These are phyloP conservation scores for Anthostomella pinea DNA, from an alignment of 2,329 filamentous ascomycete species.

Conservation along the genomic window DNA sequence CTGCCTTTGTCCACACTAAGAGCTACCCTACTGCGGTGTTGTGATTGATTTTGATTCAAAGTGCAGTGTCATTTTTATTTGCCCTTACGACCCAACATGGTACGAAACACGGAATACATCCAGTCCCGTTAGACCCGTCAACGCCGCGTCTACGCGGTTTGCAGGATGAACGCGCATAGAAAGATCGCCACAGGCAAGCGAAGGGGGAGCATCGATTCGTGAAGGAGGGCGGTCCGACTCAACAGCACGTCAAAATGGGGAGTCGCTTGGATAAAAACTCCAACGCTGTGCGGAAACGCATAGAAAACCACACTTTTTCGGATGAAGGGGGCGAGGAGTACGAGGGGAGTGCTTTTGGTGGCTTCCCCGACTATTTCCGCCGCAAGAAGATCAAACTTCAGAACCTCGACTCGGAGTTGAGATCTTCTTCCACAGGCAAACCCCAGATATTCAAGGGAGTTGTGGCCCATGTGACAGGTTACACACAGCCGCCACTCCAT, in stretches of 20 bases:
- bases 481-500: constrained; percentile 89
- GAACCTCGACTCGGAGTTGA: constrained; percentile 82
- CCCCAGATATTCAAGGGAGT: constrained; percentile 87
- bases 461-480: constrained; percentile 89
- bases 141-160: no score
- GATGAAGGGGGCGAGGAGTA: constrained; percentile 91
- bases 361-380: constrained; percentile 87
- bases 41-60: no score
- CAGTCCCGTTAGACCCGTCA: no score
- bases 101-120: no score
- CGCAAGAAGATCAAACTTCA: constrained; percentile 97
- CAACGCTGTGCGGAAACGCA: constrained; percentile 58
- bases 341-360: constrained; percentile 78
- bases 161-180: constrained; percentile 19
- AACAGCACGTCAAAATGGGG: constrained; percentile 49
- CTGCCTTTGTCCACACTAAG: no score
- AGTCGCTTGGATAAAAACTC: constrained; percentile 62
- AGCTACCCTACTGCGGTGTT: no score
- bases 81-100: no score
- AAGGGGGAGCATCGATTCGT: constrained; percentile 2
- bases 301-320: constrained; percentile 67
- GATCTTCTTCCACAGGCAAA: constrained; percentile 64
- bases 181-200: constrained; percentile 15
- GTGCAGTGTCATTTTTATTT: no score
- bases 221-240: no score